Evolutionary conservation across 352 stramenopile genomes (phyloP).

Genomic region (Elongisporangium prolatum): DNA sequence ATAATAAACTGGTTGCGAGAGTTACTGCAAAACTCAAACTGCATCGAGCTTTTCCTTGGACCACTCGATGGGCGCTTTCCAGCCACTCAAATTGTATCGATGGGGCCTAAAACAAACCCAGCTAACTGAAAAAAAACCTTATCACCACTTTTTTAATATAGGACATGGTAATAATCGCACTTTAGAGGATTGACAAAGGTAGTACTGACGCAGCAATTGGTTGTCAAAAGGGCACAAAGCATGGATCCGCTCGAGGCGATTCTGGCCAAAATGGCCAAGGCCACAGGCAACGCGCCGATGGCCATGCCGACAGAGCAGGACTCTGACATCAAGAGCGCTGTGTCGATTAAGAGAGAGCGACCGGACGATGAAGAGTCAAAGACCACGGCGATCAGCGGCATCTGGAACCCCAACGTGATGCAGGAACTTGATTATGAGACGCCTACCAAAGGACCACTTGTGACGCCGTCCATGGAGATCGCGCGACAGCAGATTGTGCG

Average conservation of each 20-base stretch:
- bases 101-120: neutral
- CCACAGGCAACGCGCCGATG: neutral
- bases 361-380: constrained; percentile 12
- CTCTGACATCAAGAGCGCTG: neutral
- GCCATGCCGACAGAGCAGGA: constrained; percentile 1
- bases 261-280: constrained; percentile 55
- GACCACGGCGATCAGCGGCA: constrained; percentile 13
- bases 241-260: constrained; percentile 68
- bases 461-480: constrained; percentile 60
- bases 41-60: neutral
- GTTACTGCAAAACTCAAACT: constrained; percentile 87
- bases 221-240: constrained; percentile 3
- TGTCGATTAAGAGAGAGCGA: constrained; percentile 21
- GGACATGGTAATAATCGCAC: constrained; percentile 5
- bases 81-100: constrained; percentile 7
- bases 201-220: neutral
- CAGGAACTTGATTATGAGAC: constrained; percentile 14
- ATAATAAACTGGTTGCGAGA: constrained; percentile 71
- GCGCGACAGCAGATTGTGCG: constrained; percentile 62
- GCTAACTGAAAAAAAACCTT: neutral
- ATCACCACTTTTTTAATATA: neutral
- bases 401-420: constrained; percentile 53
- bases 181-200: constrained; percentile 2
- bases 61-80: constrained; percentile 1
- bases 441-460: constrained; percentile 5